These are phyloP conservation scores for Tuber microsphaerosporum DNA, from an alignment of 495 filamentous ascomycete genomes.

Conservation along the genomic window DNA sequence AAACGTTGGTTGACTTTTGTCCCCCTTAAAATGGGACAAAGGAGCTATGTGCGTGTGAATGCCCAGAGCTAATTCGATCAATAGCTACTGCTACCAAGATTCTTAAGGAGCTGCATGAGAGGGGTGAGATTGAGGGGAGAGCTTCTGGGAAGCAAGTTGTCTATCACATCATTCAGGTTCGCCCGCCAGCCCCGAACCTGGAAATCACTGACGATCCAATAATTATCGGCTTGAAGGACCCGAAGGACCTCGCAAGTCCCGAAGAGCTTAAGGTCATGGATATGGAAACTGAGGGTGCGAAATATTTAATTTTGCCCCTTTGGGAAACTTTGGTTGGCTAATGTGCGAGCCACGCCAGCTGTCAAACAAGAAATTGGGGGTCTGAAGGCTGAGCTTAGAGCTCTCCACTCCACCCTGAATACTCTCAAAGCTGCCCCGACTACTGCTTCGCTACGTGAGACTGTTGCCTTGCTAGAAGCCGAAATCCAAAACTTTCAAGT, in stretches of 20 bases:
- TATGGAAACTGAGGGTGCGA: constrained; percentile 26
- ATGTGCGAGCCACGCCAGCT: constrained; percentile 19
- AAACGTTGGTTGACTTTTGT: constrained; percentile 31
- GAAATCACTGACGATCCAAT: constrained; percentile 8
- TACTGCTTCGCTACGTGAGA: constrained; percentile 25
- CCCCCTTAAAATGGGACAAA: neutral
- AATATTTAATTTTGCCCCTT: neutral
- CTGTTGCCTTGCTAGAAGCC: constrained; percentile 26
- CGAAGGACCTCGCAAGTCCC: constrained; percentile 31
- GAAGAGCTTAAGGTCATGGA: constrained; percentile 41
- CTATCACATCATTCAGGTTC: constrained; percentile 39
- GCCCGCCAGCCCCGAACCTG: neutral
- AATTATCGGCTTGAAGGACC: constrained; percentile 24
- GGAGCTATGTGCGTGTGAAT: neutral
- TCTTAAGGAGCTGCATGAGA: constrained; percentile 39
- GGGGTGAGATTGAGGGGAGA: constrained; percentile 37
- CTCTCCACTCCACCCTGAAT: constrained; percentile 31
- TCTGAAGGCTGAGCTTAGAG: constrained; percentile 35
- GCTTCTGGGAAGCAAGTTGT: constrained; percentile 40
- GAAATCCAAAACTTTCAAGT: constrained; percentile 25
- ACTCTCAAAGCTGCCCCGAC: constrained; percentile 35
- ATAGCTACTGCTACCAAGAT: constrained; percentile 36
- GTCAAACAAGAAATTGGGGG: constrained; percentile 27
- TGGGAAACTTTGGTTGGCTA: constrained; percentile 8
- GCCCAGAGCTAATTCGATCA: constrained; percentile 5